Evolutionary conservation across 2,329 filamentous ascomycete genomes (phyloP).

Genomic region (Neopestalotiopsis clavispora): DNA sequence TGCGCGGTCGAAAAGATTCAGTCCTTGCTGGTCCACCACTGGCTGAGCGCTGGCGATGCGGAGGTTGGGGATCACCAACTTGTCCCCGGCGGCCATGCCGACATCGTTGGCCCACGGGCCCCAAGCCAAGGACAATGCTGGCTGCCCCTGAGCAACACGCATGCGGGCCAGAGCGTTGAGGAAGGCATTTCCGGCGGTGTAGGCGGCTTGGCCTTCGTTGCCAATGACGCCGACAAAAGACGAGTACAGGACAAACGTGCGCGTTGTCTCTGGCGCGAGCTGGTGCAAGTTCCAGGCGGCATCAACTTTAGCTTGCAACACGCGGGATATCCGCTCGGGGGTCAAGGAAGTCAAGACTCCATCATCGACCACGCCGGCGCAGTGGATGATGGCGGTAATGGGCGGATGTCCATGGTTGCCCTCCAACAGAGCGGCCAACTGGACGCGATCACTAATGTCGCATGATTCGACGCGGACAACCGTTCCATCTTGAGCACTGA

Average conservation of each 20-base stretch:
- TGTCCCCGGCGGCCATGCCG: constrained; percentile 13
- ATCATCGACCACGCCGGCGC: constrained; percentile 15
- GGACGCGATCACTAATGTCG: constrained; percentile 5
- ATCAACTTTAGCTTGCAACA: constrained; percentile 15
- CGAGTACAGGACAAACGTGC: constrained; percentile 40
- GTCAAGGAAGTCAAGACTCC: constrained; percentile 10
- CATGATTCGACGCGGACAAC: constrained; percentile 12
- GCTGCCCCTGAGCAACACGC: constrained; percentile 11
- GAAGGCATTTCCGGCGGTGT: constrained; percentile 10
- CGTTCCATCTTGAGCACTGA: constrained; percentile 5
- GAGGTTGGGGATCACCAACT: constrained; percentile 2
- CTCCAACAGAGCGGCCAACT: constrained; percentile 2
- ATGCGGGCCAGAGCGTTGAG: constrained; percentile 11
- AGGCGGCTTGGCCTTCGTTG: constrained; percentile 17
- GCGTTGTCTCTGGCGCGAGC: constrained; percentile 25
- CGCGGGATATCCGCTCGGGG: constrained; percentile 12
- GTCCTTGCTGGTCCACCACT: constrained; percentile 11
- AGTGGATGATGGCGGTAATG: constrained; percentile 14
- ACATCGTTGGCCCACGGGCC: constrained; percentile 13
- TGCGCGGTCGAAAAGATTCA: constrained; percentile 12
- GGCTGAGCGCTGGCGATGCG: constrained; percentile 9
- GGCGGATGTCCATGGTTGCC: constrained; percentile 10
- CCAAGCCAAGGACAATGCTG: constrained; percentile 7
- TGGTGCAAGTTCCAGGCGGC: constrained; percentile 17
- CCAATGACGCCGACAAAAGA: constrained; percentile 11